Evolutionary conservation across 2,329 filamentous ascomycete genomes (phyloP), one percentile per base, ranked within the genome.

Genomic region (Fusarium lyarnte): DNA sequence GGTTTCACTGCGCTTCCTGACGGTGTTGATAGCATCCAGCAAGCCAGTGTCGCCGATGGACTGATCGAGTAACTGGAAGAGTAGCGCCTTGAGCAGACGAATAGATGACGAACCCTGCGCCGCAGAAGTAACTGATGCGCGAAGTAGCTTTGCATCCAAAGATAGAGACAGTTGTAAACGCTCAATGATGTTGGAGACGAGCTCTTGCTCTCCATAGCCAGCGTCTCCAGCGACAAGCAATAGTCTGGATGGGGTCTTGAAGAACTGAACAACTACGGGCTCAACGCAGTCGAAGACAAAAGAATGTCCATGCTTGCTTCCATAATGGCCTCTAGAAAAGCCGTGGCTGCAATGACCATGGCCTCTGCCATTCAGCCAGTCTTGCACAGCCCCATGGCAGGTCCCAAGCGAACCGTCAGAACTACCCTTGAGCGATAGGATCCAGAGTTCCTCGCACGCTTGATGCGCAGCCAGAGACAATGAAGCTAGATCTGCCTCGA

Each of bases 221-320:
- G 51, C 51, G 16, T 54, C 51, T 31, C 51, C 51, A 23, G 51
- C 51, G 21, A 42, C 51, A 31, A 54, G 51, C 0, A 54, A 31
- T 31, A 54, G 51, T 0, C 51, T 19, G 3, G 51, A 54, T 1
- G 51, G 51, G 0, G 51, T 54, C 21, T 54, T 54, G 36, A 54
- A 54, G 25, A 54, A 54, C 10, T 54, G 51, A 1, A 54, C 36
- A 0, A 54, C 51, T 0, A 54, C 11, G 0, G 51, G 51, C 51
- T 54, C 51, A 31, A 54, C 36, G 16, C 51, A 54, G 8, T 54
- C 51, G 2, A 54, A 54, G 51, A 54, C 51, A 31, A 54, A 54
- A 11, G 51, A 42, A 1, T 54, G 51, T 0, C 51, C 51, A 23
- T 54, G 51, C 1, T 54, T 54, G 36, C 51, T 54, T 42, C 51